Evolutionary conservation across 2,329 filamentous ascomycete genomes (phyloP), one percentile per base, ranked within the genome.

Genomic region (Chaetomiaceae sp.): DNA sequence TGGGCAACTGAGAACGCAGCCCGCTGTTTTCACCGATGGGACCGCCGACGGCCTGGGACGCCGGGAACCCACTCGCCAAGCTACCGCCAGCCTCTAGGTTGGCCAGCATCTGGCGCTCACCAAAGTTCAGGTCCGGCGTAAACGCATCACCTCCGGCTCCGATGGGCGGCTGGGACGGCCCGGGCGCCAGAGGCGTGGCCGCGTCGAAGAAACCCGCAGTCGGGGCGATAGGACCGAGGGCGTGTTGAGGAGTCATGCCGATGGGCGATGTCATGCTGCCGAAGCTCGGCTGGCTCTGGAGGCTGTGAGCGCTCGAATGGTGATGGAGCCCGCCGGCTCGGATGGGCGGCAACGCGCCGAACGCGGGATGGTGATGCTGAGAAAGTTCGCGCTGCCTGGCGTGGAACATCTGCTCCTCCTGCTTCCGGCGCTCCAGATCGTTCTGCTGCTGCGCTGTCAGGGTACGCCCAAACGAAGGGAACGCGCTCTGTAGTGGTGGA

Each of bases 371-470:
- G 61, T 95, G 89, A 53, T 89, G 44, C 15, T 47, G 86, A 45
- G 96, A 78, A 56, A 88, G 88, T 63, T 98, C 93, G 56, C 95
- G 88, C 65, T 98, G 93, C 34, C 93, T 84, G 37, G 94, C 93
- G 81, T 97, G 94, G 29, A 95, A 75, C 63, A 93, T 95, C 64
- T 98, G 93, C 62, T 98, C 94, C 66, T 98, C 93, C 65, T 98
- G 93, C 71, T 98, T 98, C 42, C 93, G 79, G 44, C 93, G 81
- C 69, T 98, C 93, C 2, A 98, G 73, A 32, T 95, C 95, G 68
- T 98, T 98, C 64, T 98, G 93, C 66, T 98, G 93, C 60, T 97
- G 91, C 0, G 93, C 93, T 8, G 94, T 98, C 56, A 98, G 72
- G 1, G 94, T 98, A 7, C 93, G 89, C 6, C 93, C 93, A 63